These are phyloP conservation scores for Daldinia eschscholtzii DNA, from an alignment of 2,329 filamentous ascomycete genomes.

Conservation along the genomic window DNA sequence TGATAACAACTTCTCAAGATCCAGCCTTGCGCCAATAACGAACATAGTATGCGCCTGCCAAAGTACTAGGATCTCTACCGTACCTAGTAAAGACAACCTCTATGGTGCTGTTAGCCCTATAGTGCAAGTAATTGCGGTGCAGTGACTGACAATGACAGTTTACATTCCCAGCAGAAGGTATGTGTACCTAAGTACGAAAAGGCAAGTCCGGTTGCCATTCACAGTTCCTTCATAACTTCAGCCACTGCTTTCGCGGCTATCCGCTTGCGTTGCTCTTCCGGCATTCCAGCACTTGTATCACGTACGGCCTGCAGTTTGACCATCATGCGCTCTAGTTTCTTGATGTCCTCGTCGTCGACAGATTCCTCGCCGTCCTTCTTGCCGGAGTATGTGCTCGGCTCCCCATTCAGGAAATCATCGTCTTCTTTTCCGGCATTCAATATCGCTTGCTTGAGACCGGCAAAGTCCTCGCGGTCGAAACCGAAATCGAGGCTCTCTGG, in stretches of 20 bases:
- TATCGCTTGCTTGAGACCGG: conserved; percentile 65
- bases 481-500: conserved; percentile 65
- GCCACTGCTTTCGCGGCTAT: conserved; percentile 72
- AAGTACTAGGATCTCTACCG: background rate
- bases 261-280: conserved; percentile 70
- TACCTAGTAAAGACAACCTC: background rate
- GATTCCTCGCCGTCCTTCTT: conserved; percentile 52
- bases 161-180: background rate
- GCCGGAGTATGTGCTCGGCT: conserved; percentile 38
- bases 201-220: conserved; percentile 21
- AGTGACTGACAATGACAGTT: background rate
- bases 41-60: background rate
- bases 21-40: no score
- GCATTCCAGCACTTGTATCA: conserved; percentile 70
- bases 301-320: conserved; percentile 71
- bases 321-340: conserved; percentile 74
- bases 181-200: background rate
- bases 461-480: conserved; percentile 66
- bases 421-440: conserved; percentile 56
- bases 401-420: conserved; percentile 41
- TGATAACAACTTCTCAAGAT: background rate
- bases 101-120: background rate
- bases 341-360: conserved; percentile 64
- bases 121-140: background rate
- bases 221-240: conserved; percentile 74